A percentile compares a stretch with the other conserved stretches of the same genome.
phyloP scores from a whole-genome alignment of 257 asterid species.

The Capsicum pubescens region DNA sequence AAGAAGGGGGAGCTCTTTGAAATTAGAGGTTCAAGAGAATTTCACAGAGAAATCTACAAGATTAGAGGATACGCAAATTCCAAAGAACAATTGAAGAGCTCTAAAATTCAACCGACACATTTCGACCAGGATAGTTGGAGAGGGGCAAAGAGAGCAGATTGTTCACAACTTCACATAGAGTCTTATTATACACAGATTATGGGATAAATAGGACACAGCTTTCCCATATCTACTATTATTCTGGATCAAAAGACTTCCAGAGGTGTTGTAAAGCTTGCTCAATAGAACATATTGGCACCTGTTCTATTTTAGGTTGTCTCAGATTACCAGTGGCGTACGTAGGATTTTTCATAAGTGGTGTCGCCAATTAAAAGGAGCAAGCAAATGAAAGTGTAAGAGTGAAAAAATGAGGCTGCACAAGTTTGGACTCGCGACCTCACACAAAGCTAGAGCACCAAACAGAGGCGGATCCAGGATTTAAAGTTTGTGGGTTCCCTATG shows the following conservation, averaged over 20 bases:
- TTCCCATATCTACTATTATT: slow-evolving; percentile 12
- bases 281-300: slow-evolving; percentile 1
- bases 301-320: slow-evolving; percentile 9
- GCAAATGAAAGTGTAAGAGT: too few relatives aligned
- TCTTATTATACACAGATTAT: not conserved
- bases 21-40: not conserved
- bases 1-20: not conserved
- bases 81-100: not conserved
- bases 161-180: slow-evolving; percentile 20
- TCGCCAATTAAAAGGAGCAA: too few relatives aligned
- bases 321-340: not conserved
- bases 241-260: not conserved
- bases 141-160: not conserved
- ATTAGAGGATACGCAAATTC: not conserved
- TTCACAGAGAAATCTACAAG: not conserved
- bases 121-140: not conserved
- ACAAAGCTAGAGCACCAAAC: too few relatives aligned
- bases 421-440: too few relatives aligned
- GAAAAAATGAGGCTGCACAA: too few relatives aligned
- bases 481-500: too few relatives aligned
- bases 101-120: not conserved
- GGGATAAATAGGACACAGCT: not conserved
- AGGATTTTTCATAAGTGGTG: too few relatives aligned
- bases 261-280: not conserved
- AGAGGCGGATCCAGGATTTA: too few relatives aligned